Base-by-base conservation (phyloP, 2,329 filamentous ascomycete genomes). In the Lachnellula subtilissima region DNA sequence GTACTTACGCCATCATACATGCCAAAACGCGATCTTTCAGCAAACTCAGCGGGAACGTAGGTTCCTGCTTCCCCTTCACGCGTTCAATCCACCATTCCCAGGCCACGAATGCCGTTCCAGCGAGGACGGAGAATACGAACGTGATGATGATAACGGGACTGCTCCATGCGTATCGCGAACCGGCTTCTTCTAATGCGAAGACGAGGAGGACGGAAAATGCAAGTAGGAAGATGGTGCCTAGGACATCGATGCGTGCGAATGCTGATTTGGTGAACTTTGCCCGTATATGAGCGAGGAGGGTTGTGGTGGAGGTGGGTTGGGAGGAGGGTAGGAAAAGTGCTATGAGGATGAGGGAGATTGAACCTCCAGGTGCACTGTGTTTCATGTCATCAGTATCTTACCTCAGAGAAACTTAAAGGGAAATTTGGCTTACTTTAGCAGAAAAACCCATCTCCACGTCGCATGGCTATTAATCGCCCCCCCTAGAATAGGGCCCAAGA, bases 131-230 rank as follows among this genome's bases (percentile, higher is more conserved):
- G 14, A 62, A n/a, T 0, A 67, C 43, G 0, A 70, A 50, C 2
- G 67, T 69, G 9, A 65, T 59, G 4, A 77, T 68, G 5, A 79
- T 71, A 5, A 70, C 58, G 0, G 69, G 68, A 45, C 72, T 75
- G 9, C 58, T 65, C 77, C 77, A 80, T 4, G 72, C 60, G 50
- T 75, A 77, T 7, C 67, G 66, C 17, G 71, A 63, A 3, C 77
- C 76, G 5, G 67, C 75, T 59, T 77, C 70, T 48, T 80, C 73
- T 12, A 80, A 66, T 1, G 73, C 75, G 40, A 77, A 75, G 15
- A 78, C 72, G 17, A 79, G 60, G 3, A 79, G 67, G 2, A 77
- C 70, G 0, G 75, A 76, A 4, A 71, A 71, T 0, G 70, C 70
- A 7, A 79, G 68, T 0, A 73, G 64, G 2, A 77, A 49, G 23